Base-by-base conservation (phyloP, 75 land plant genomes). In the Sequoia sempervirens region DNA sequence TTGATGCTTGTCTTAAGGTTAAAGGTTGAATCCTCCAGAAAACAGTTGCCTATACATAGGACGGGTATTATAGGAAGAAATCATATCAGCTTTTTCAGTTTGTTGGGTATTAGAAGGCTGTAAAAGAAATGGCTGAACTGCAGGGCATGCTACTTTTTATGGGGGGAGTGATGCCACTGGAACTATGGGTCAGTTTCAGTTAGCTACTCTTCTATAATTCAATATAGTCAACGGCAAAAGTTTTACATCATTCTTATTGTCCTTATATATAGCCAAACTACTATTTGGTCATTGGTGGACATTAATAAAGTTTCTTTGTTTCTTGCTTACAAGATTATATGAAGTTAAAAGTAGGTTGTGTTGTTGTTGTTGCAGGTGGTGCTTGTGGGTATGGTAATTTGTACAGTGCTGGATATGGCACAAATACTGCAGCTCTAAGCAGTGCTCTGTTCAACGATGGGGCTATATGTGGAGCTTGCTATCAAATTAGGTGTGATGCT, bases 361-460 rank as follows among this genome's bases (percentile, higher is more conserved):
- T 26, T 41, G n/a, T 41, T 43, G 1, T 23, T 40, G 34, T 1
- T 80, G 34, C 81, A 80, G 90, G 84, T 58, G 90, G 90, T 20
- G 91, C 91, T n/a, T 90, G 91, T 72, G 91, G 91, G 34, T 90
- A 86, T 40, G 86, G 89, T 45, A 82, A 85, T 64, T 9, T 85
- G 80, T 82, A 53, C 66, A 68, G 45, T 52, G 52, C 10, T 2
- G 92, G 92, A 28, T 91, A 91, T 43, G 89, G 92, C 4, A 53
- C 74, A 20, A 81, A 70, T 28, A 90, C 92, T 12, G 75, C 87
- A 14, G 92, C 89, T 17, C 75, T 91, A 18, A 91, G 92, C 82
- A 45, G 73, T 11, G 56, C 84, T 1, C 43, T 91, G 64, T 91
- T 87, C 74, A 40, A 85, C n/a, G 54, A 52, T 2, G 92, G 92